Evolutionary conservation across 331 rosid genomes (phyloP), one percentile per base, ranked within the genome.

Genomic region (Ulmus americana): DNA sequence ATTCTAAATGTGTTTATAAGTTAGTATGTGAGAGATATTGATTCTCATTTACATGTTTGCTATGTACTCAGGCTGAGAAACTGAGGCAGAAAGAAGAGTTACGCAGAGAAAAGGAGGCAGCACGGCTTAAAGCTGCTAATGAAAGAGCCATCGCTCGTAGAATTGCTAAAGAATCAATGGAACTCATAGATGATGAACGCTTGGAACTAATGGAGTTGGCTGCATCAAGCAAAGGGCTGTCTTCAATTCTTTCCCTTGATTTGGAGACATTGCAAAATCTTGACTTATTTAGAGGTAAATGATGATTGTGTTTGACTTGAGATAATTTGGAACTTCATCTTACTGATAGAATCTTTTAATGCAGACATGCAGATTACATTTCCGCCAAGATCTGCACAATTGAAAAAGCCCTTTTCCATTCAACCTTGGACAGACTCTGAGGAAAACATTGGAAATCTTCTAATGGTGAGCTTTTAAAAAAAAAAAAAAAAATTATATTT

Each of bases 191-290:
- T 45, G 96, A 88, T 82, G 96, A 88, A 63, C 79, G 65, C 22
- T 73, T 88, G 70, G 96, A 88, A 71, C 81, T 88, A 58, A 83
- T 88, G 96, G 88, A 88, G 62, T 70, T 88, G 61, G 88, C 90
- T 79, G 80, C 87, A 64, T 74, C 82, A 50, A 65, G 77, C 84
- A 88, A 77, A 76, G 90, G 85, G 47, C 69, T 88, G 54, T 75
- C 94, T 20, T 83, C 88, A 28, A 78, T 78, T 44, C 45, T 80
- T 61, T 82, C 83, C 45, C 94, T 88, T 58, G 92, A 85, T 77
- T 46, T 61, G 39, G 92, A 88, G 59, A 74, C 84, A 52, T 49
- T 78, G 60, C 88, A 88, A 70, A 82, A 85, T 77, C 83, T 86
- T 51, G 90, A 86, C 20, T 62, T 62, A 44, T 86, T 69, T 70